Evolutionary conservation across 495 filamentous ascomycete genomes (phyloP).

Genomic region (Massariosphaeria phaeospora): DNA sequence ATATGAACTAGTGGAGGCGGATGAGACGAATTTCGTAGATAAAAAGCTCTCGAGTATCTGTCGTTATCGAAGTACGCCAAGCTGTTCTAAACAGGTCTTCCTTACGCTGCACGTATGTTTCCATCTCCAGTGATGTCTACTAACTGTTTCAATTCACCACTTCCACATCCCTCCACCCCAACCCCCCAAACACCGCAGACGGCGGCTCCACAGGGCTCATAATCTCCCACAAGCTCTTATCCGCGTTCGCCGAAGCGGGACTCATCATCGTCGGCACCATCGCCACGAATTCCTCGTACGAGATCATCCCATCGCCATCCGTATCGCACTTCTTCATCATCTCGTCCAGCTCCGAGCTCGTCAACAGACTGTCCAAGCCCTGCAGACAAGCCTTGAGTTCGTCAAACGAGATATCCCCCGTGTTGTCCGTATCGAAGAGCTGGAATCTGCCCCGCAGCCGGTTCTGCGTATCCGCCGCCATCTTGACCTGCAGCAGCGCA

Average conservation of each 20-base stretch:
- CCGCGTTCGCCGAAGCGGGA: not conserved
- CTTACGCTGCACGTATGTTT: too few relatives aligned
- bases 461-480: conserved; percentile 4
- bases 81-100: too few relatives aligned
- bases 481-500: conserved; percentile 14
- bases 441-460: conserved; percentile 7
- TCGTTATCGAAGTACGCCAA: too few relatives aligned
- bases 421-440: conserved; percentile 14
- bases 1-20: too few relatives aligned
- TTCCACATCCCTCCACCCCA: not conserved
- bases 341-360: conserved; percentile 8
- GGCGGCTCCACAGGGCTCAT: conserved; percentile 9
- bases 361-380: conserved; percentile 10
- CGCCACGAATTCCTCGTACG: conserved; percentile 17
- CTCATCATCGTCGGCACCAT: conserved; percentile 12
- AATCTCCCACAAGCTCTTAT: conserved; percentile 8
- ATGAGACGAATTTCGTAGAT: too few relatives aligned
- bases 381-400: conserved; percentile 14
- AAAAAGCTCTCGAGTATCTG: too few relatives aligned
- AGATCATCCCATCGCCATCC: conserved; percentile 9
- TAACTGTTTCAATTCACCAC: too few relatives aligned
- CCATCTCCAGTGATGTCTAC: too few relatives aligned
- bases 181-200: not conserved
- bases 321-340: conserved; percentile 19
- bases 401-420: conserved; percentile 12